Conservation (phyloP, 2,329 filamentous ascomycete species). For the Colletotrichum sp. region DNA sequence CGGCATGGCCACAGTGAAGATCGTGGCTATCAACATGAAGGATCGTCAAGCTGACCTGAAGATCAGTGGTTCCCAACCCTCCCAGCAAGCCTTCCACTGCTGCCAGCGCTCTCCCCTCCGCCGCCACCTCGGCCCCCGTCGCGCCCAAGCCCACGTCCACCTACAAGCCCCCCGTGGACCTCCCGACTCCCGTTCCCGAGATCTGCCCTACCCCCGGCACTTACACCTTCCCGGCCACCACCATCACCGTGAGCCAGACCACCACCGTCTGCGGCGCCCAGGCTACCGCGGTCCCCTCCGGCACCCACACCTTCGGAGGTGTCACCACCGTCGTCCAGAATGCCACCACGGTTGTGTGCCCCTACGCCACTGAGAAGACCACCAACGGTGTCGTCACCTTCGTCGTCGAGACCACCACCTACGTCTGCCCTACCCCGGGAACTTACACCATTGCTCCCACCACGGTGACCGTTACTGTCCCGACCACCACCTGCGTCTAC, state of each 20-base stretch:
- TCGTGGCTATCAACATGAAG: neutral
- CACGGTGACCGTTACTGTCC: slow-evolving; percentile 62
- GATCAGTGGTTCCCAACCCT: slow-evolving; percentile 44
- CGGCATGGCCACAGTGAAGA: neutral
- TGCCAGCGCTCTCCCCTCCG: slow-evolving; percentile 10
- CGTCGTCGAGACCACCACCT: slow-evolving; percentile 72
- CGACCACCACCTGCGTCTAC: slow-evolving; percentile 64
- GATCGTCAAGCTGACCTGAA: neutral
- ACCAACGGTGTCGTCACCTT: slow-evolving; percentile 65
- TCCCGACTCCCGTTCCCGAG: slow-evolving; percentile 58
- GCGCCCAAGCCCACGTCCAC: slow-evolving; percentile 37
- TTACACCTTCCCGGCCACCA: slow-evolving; percentile 79
- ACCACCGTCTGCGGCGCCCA: slow-evolving; percentile 71
- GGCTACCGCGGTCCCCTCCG: slow-evolving; percentile 65
- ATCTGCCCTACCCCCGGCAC: slow-evolving; percentile 69
- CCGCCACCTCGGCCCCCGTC: slow-evolving; percentile 27
- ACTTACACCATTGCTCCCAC: slow-evolving; percentile 77
- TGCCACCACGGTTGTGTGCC: slow-evolving; percentile 72
- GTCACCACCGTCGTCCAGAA: slow-evolving; percentile 73
- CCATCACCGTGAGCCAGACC: slow-evolving; percentile 68
- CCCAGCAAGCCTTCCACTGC: slow-evolving; percentile 27
- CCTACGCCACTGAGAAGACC: slow-evolving; percentile 69
- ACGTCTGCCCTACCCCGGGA: slow-evolving; percentile 74
- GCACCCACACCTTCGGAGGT: slow-evolving; percentile 73
- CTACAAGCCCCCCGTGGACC: slow-evolving; percentile 46